A percentile compares a stretch with the other conserved stretches of the same genome.
These are phyloP conservation scores for Neopestalotiopsis sp. DNA, from an alignment of 2,329 filamentous ascomycete genomes.

Conservation along the genomic window DNA sequence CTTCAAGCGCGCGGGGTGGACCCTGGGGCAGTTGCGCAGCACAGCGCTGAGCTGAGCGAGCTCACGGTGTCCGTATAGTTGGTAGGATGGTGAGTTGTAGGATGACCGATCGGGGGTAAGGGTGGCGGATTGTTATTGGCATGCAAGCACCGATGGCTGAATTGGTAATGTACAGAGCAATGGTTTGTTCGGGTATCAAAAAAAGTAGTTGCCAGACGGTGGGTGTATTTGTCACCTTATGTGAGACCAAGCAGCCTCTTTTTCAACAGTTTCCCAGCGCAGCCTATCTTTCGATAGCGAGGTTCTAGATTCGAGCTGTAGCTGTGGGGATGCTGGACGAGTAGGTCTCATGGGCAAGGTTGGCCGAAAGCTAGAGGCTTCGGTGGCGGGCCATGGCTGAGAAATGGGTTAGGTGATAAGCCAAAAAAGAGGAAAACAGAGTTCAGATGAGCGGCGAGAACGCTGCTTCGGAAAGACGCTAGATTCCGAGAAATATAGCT, in stretches of 20 bases:
- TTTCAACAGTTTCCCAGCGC: conserved; percentile 3
- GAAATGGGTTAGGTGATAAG: conserved; percentile 3
- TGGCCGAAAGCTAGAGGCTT: background rate
- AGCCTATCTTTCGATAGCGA: conserved; percentile 11
- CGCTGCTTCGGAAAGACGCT: background rate
- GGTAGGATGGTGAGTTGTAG: background rate
- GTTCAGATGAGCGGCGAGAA: background rate
- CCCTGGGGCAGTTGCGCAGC: conserved; percentile 14
- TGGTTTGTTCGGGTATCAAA: background rate
- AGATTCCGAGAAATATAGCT: background rate
- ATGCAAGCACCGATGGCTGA: background rate
- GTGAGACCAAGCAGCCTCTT: background rate
- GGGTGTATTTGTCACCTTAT: background rate
- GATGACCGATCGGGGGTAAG: background rate
- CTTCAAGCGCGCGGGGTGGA: conserved; percentile 9
- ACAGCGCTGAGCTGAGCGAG: conserved; percentile 4
- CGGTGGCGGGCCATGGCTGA: conserved; percentile 14
- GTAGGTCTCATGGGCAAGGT: conserved; percentile 2
- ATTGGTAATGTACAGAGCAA: background rate
- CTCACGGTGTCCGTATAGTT: background rate
- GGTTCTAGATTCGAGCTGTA: conserved; percentile 15
- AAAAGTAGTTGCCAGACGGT: background rate
- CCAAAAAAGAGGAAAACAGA: conserved; percentile 9
- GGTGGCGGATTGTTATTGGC: background rate
- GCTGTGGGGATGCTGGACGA: conserved; percentile 11